Base-by-base conservation (phyloP, 768 basidiomycete genomes). In the Hericium erinaceus region DNA sequence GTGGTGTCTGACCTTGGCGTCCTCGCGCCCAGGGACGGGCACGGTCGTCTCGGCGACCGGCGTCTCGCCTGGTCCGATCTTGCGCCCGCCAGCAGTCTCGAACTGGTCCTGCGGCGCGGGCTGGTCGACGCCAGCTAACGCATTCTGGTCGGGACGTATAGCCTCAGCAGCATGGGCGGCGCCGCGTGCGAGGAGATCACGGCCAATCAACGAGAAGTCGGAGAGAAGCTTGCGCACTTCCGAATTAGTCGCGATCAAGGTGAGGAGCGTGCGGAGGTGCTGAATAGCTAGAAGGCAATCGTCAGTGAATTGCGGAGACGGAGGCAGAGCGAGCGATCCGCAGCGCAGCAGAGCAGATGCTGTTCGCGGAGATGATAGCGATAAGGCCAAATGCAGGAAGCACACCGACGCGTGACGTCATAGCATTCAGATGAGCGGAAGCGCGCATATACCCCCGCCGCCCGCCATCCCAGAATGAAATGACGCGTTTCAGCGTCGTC, bases 191-290 rank as follows among this genome's bases (percentile, higher is more conserved):
- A 95, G 82, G 55, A 97, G 76, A 69, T 95, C 92, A 44, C 92
- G 85, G 0, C 89, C 89, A 52, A 92, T 83, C 58, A 85, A 69
- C 10, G 82, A 79, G 61, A 89, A 84, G 70, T 93, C 91, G 2
- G 83, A 79, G 54, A 95, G 72, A 28, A 97, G 83, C 69, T 97
- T 95, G 65, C 93, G 87, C 33, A 89, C 87, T 73, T 95, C 90
- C 0, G 89, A 87, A 74, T 99, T 99, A 67, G 95, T 95, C 60
- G 93, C 77, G 65, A 98, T 77, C 65, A 98, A 85, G 46, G 82
- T 81, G 59, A 91, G 76, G 50, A 99, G 80, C 0, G 93, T 94
- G 62, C 94, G 90, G 15, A 98, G 81, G 71, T 98, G 92, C 56
- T 79, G 79, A 49, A 89, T 81, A 20, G 92, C 92, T 89, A 40